A percentile compares a stretch with the other conserved stretches of the same genome.
phyloP scores from a whole-genome alignment of 2,329 filamentous ascomycete species.

The Diaporthe destruens region DNA sequence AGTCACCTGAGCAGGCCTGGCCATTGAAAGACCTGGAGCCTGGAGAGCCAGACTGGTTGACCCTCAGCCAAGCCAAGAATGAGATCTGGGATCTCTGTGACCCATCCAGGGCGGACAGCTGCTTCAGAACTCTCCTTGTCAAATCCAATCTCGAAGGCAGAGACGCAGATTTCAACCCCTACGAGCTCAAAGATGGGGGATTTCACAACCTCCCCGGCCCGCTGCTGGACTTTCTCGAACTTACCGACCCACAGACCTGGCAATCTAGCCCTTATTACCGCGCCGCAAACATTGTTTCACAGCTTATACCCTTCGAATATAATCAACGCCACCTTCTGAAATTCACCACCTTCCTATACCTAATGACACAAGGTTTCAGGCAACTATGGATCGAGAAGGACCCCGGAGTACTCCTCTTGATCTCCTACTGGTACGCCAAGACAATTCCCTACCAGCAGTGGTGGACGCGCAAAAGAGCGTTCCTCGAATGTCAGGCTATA shows the following conservation, averaged over 20 bases:
- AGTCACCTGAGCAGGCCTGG: conserved; percentile 63
- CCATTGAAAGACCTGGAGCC: conserved; percentile 60
- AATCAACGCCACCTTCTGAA: conserved; percentile 56
- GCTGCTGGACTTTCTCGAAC: conserved; percentile 49
- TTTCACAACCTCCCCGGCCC: conserved; percentile 49
- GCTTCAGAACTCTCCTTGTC: conserved; percentile 43
- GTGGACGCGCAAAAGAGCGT: conserved; percentile 61
- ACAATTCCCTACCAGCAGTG: conserved; percentile 56
- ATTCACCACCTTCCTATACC: conserved; percentile 61
- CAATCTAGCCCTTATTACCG: conserved; percentile 51
- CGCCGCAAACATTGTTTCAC: conserved; percentile 53
- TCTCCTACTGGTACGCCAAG: conserved; percentile 70
- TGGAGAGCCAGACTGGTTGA: conserved; percentile 69
- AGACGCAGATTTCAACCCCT: conserved; percentile 23
- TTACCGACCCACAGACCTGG: conserved; percentile 43
- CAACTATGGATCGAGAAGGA: conserved; percentile 64
- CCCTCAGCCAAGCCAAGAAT: conserved; percentile 67
- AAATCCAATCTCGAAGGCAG: neutral
- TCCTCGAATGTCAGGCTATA: conserved; percentile 64
- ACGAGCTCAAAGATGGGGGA: conserved; percentile 42
- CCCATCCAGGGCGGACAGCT: conserved; percentile 52
- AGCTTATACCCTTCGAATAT: conserved; percentile 52
- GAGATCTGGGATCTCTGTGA: conserved; percentile 65
- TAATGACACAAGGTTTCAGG: conserved; percentile 59
- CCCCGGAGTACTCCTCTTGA: conserved; percentile 63